These are phyloP conservation scores for Plasmopara viticola DNA, from an alignment of 352 stramenopile species.

Conservation along the genomic window DNA sequence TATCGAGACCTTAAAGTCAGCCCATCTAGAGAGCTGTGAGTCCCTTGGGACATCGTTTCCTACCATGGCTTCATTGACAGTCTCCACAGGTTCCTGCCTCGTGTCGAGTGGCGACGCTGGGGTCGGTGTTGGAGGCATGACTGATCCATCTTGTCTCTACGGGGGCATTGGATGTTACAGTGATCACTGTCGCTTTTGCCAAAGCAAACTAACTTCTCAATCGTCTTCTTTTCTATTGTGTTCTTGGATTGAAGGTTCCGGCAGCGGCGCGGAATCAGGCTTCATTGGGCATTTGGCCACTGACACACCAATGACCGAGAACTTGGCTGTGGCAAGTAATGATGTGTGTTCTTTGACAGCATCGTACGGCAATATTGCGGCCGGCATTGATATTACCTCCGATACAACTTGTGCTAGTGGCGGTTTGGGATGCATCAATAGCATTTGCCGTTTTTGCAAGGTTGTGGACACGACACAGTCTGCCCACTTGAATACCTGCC, in stretches of 20 bases:
- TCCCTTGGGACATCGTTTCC: slow-evolving; percentile 9
- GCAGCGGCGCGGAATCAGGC: not conserved
- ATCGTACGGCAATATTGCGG: slow-evolving; percentile 15
- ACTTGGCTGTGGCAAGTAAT: not conserved
- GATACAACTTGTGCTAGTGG: slow-evolving; percentile 20
- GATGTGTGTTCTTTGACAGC: slow-evolving; percentile 13
- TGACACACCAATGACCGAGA: not conserved
- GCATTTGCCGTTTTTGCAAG: slow-evolving; percentile 24
- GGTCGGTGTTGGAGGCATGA: slow-evolving; percentile 25
- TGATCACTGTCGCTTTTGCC: slow-evolving; percentile 20
- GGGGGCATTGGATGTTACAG: slow-evolving; percentile 35
- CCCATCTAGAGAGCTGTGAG: slow-evolving; percentile 23
- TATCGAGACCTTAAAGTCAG: slow-evolving; percentile 24
- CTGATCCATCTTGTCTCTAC: slow-evolving; percentile 25
- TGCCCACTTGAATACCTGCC: not conserved
- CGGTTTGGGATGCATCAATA: slow-evolving; percentile 24
- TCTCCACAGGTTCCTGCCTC: slow-evolving; percentile 9
- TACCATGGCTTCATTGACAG: slow-evolving; percentile 12
- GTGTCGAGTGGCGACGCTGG: slow-evolving; percentile 24
- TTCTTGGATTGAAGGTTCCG: slow-evolving; percentile 7
- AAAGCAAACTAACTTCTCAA: slow-evolving; percentile 9
- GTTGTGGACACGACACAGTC: slow-evolving; percentile 10
- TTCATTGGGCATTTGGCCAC: not conserved
- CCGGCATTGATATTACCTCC: slow-evolving; percentile 24
- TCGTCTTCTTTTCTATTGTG: slow-evolving; percentile 16